Percentiles rank a stretch among this genome's conserved stretches.
Evolutionary conservation across 2,329 filamentous ascomycete genomes (phyloP).

Genomic region (Tolypocladium nubicola): DNA sequence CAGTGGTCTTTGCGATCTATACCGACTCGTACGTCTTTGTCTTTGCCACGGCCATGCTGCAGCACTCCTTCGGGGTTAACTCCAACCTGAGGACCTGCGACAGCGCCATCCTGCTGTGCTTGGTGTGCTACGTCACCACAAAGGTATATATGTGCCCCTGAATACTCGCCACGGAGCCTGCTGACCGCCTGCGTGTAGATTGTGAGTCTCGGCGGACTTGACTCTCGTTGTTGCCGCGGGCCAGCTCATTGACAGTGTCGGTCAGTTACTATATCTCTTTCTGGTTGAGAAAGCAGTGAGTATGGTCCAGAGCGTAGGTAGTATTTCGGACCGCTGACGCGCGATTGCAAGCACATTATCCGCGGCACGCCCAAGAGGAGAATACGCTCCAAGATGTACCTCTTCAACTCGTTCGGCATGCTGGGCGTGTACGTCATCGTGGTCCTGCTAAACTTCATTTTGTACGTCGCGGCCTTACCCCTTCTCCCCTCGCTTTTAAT

Average conservation of each 20-base stretch:
- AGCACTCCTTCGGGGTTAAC: constrained; percentile 47
- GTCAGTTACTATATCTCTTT: constrained; percentile 50
- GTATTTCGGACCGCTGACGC: neutral
- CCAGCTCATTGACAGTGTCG: neutral
- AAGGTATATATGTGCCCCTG: constrained; percentile 32
- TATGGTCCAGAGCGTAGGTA: constrained; percentile 1
- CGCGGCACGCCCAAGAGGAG: constrained; percentile 39
- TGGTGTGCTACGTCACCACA: constrained; percentile 51
- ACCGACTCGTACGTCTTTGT: constrained; percentile 50
- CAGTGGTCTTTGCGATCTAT: constrained; percentile 52
- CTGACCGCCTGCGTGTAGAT: constrained; percentile 13
- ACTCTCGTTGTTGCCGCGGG: neutral
- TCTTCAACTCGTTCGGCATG: constrained; percentile 52
- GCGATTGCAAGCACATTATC: constrained; percentile 39
- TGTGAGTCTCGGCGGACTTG: constrained; percentile 10
- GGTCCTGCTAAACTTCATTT: constrained; percentile 49
- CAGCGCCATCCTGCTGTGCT: constrained; percentile 47
- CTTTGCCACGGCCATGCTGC: constrained; percentile 43
- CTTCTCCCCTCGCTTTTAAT: neutral
- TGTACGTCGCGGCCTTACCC: constrained; percentile 28
- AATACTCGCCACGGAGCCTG: neutral
- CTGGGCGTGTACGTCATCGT: constrained; percentile 32
- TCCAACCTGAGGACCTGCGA: constrained; percentile 39
- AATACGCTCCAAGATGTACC: constrained; percentile 45
- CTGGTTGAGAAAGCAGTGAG: constrained; percentile 52